Evolutionary conservation across 2,329 filamentous ascomycete species (phyloP), one percentile per base, ranked within the genome.

Genomic region (Fusarium pseudocircinatum): DNA sequence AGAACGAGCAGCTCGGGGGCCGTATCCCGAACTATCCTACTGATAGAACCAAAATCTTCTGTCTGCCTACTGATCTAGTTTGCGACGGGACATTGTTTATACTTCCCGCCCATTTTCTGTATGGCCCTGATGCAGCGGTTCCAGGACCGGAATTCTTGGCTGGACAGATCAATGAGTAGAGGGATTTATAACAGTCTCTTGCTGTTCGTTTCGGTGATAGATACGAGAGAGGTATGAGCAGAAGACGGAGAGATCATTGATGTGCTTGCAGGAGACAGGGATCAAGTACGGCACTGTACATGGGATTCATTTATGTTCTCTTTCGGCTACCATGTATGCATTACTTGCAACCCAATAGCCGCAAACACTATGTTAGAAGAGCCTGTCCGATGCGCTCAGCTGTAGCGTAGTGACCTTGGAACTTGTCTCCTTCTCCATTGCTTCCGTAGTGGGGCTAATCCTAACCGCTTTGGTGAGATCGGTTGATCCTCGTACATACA

Each of bases 1-100:
- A 65, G 14, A 65, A 65, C 14, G 40, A 62, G 4, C 63, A 65
- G n/a, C 62, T 64, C 4, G 52, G 52, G 2, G 37, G 62, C 1
- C 46, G 26, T 0, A 65, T 65, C 4, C 63, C 46, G 1, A 36
- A 65, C 4, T 65, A 28, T 36, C 60, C 60, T 9, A 26, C 42
- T 0, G 60, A 65, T 2, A 61, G 34, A 30, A 65, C 63, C 1
- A 63, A 37, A 3, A 53, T 65, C 13, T 65, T 64, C 20, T 65
- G 63, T 4, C 30, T 64, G 5, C 36, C 37, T 0, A 52, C 60
- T 2, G 63, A 65, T 30, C 34, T 28, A 10, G 63, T 65, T 2
- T 65, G 63, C 4, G 43, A 42, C 0, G 63, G 63, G 15, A 37
- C 60, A 5, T 14, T 65, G 5, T 22, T 65, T 13, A 65, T 65